Base-by-base conservation (phyloP, 148 eudicot genomes). In the Amaranthus palmeri region DNA sequence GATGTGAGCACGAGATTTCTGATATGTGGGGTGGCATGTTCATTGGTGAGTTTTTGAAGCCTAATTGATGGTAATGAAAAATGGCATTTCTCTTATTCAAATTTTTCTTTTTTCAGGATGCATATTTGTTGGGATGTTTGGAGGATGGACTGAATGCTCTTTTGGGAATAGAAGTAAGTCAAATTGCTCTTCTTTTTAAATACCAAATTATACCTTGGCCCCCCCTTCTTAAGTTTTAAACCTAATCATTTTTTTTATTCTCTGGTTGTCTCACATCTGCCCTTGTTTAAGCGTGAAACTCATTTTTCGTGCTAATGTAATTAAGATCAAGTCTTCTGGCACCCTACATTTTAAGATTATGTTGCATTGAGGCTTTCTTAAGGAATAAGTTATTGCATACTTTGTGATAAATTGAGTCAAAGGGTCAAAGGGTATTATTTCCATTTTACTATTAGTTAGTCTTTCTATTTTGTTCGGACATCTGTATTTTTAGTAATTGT, bases 101-200 rank as follows among this genome's bases (percentile, higher is more conserved):
- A 25, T 61, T 15, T 17, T 61, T 68, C 15, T 74, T 72, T 25
- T 70, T 79, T 77, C 74, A 93, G 98, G 98, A 91, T 91, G 87
- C 81, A 43, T 68, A 76, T 74, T 77, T 89, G 49, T 79, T 93
- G 80, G 87, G 87, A 76, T 83, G 96, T 71, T 55, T 93, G 83
- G 96, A 88, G 76, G 98, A 93, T 81, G 98, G 98, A 65, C 90
- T 93, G 65, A 87, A 89, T 76, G 88, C 98, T 61, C 91, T 93
- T 52, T 85, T 93, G 77, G 86, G 79, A 62, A 89, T 93, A 67
- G 98, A 91, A 89, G 98, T 93, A 84, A 89, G 98, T 81, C 40
- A 67, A 69, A 7, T 4, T 68, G 6, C 44, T 61, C 54, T 5
- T 60, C 15, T 61, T 45, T 18, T 52, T 48, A 1, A 25, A 25